Evolutionary conservation across 441 rosid genomes (phyloP), one percentile per base, ranked within the genome.

Genomic region (Populus hybrid): DNA sequence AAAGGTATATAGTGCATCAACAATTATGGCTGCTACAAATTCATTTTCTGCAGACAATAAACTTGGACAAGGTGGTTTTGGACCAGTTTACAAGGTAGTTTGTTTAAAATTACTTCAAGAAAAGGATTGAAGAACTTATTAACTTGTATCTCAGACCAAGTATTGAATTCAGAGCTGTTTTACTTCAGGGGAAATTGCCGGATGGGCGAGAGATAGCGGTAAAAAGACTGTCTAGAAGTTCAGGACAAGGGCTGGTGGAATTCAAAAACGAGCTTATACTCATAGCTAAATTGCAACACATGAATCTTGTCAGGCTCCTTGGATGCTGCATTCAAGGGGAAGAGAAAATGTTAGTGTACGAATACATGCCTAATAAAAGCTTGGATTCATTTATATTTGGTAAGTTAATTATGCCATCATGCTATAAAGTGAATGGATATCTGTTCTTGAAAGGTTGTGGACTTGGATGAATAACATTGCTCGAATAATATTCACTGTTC

Each of bases 181-280:
- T 53, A 38, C 76, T 68, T 7, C 82, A 91, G 94, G 97, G 92
- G 12, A 82, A 30, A 72, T 78, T 93, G 59, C 76, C 65, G n/a
- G 88, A 90, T 2, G 95, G 88, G 16, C 70, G 67, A 66, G 78
- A 78, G 46, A 83, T 88, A 63, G 93, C 91, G 0, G 85, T 88
- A 9, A 88, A 87, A 74, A 88, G 91, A 71, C 84, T 77, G 61
- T 9, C 82, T 86, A 92, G 93, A 92, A n/a, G 88, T 88, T 2
- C 65, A 59, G 96, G 87, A 10, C 71, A 71, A 67, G 79, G 76
- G 38, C 82, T 88, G 53, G 93, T 88, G 1, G 24, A 24, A 24
- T 24, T 24, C 24, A 24, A 24, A 24, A 24, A 24, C 24, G 24
- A 24, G 24, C 24, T 86, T 53, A 79, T n/a, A 26, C 63, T 89